Base-by-base conservation (phyloP, 2,329 filamentous ascomycete species). In the Simplicillium aogashimaense region DNA sequence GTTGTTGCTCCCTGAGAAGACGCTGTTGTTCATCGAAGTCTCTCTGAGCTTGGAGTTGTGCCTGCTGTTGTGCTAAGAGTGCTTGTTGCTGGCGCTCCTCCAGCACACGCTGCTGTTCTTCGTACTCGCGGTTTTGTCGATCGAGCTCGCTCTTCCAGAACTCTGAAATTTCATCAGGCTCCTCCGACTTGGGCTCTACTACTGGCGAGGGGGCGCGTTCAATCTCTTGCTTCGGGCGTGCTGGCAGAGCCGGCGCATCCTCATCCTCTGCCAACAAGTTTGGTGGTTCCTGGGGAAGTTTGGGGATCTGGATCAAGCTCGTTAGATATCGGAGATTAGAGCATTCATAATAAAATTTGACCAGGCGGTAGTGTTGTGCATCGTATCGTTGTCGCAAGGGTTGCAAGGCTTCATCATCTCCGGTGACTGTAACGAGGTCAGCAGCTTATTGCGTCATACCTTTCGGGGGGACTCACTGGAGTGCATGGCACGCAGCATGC, bases 311-410 rank as follows among this genome's bases (percentile, higher is more conserved):
- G 55, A 98, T 97, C 38, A 98, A 71, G 54, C 88, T 95, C 12
- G 92, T 98, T 37, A 98, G 74, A 58, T 98, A 98, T 51, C 92
- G 83, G 41, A 98, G 73, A 60, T 97, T 98, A 10, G 92, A 95
- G 64, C 92, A 98, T 65, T 98, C 92, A 63, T 97, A 97, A 66
- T 98, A 98, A 65, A 97, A 98, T 56, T 94, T 92, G 57, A 95
- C 85, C 13, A 98, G 76, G 14, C 92, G 85, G 67, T 97, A 90
- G 61, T 98, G 92, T 56, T 97, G 92, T 12, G 92, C 88, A 59
- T 95, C 84, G 59, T 97, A 98, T 54, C 90, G 76, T 46, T 82
- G 78, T 42, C 90, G 82, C 7, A 98, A 76, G 1, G 90, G 92
- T 48, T 89, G 83, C 36, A 98, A 72, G 7, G 88, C 90, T 44